These are phyloP conservation scores for Termitomyces sp. DNA, from an alignment of 768 basidiomycete species.

Conservation along the genomic window DNA sequence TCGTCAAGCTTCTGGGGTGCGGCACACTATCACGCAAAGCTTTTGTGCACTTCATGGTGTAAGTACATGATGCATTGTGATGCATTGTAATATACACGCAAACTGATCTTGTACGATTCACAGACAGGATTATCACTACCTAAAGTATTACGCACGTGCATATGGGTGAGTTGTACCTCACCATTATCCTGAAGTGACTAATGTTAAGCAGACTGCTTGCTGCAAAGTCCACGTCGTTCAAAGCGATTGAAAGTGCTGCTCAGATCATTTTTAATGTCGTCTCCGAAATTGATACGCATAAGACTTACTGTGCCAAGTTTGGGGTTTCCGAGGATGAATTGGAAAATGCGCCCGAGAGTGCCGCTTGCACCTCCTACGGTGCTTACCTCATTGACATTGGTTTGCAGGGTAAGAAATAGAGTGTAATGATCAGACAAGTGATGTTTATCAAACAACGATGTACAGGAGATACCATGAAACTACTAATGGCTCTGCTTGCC, in stretches of 20 bases:
- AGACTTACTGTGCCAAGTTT: constrained; percentile 62
- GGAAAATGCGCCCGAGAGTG: constrained; percentile 54
- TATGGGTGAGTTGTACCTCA: constrained; percentile 44
- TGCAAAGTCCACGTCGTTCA: constrained; percentile 66
- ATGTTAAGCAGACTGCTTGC: constrained; percentile 54
- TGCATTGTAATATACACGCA: too few relatives aligned
- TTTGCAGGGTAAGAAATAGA: constrained; percentile 43
- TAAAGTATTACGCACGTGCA: constrained; percentile 82
- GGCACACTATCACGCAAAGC: constrained; percentile 60
- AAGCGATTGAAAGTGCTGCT: constrained; percentile 56
- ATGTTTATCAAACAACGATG: not conserved
- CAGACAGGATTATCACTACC: constrained; percentile 79
- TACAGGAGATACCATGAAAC: constrained; percentile 60
- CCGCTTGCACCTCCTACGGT: constrained; percentile 80
- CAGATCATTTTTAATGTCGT: constrained; percentile 59
- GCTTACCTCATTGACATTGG: constrained; percentile 81
- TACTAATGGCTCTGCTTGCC: constrained; percentile 78
- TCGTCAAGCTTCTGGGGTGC: constrained; percentile 68
- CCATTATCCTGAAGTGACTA: not conserved
- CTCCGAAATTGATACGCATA: constrained; percentile 69
- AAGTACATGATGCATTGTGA: constrained; percentile 13
- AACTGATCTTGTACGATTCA: not conserved
- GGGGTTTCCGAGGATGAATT: constrained; percentile 61
- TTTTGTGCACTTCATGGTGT: constrained; percentile 87
- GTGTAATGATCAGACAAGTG: not conserved